Percentiles rank a stretch among this genome's conserved stretches.
Evolutionary conservation across 352 stramenopile species (phyloP).

Genomic region (Elongisporangium undulatum): DNA sequence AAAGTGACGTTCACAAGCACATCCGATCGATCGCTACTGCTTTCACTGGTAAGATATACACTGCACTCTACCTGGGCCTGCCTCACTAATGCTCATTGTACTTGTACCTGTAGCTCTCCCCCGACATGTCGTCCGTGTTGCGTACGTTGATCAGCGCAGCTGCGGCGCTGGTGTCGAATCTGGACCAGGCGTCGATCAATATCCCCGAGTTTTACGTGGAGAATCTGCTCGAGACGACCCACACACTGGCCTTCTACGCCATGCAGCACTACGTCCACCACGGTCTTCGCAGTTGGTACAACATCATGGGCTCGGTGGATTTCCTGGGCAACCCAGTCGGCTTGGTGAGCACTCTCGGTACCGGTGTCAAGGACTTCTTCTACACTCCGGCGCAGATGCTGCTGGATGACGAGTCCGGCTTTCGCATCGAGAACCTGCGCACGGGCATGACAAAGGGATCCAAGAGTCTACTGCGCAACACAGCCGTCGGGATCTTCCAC

Average conservation of each 20-base stretch:
- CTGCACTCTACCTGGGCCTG: constrained; percentile 1
- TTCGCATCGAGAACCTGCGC: constrained; percentile 82
- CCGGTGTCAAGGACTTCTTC: constrained; percentile 93
- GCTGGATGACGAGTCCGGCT: constrained; percentile 84
- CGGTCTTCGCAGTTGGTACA: constrained; percentile 80
- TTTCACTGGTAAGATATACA: constrained; percentile 48
- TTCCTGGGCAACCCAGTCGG: constrained; percentile 90
- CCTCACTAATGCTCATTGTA: constrained; percentile 3
- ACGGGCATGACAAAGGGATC: constrained; percentile 87
- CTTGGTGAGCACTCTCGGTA: constrained; percentile 85
- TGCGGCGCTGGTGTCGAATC: constrained; percentile 74
- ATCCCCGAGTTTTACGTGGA: constrained; percentile 89
- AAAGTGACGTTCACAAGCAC: constrained; percentile 88
- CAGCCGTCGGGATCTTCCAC: constrained; percentile 86
- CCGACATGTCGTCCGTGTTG: constrained; percentile 76
- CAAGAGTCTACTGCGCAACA: constrained; percentile 85
- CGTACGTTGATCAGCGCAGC: constrained; percentile 78
- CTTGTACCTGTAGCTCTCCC: constrained; percentile 43
- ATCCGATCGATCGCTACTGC: constrained; percentile 71
- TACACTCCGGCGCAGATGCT: constrained; percentile 93
- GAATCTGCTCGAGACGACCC: constrained; percentile 83
- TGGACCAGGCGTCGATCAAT: constrained; percentile 84
- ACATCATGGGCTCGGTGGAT: constrained; percentile 87
- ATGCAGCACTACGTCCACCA: constrained; percentile 88
- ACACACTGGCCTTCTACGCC: constrained; percentile 80